Evolutionary conservation across 1,139 yeast genomes (phyloP), one percentile per base, ranked within the genome.

Genomic region (Suhomyces maxii): DNA sequence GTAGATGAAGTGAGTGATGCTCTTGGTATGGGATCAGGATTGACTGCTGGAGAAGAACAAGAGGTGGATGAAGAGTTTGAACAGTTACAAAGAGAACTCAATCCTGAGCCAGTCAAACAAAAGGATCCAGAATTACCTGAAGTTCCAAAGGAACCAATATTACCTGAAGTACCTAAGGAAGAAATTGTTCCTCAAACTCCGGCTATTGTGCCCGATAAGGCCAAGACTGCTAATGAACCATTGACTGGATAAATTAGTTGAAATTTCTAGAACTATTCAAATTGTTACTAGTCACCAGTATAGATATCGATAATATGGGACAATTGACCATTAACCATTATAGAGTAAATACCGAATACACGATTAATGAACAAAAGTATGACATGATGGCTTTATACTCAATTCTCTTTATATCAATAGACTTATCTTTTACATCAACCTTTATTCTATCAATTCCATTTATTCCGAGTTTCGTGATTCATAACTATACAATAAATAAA

Each of bases 31-130:
- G 67, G 64, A 3, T 54, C 61, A 32, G 67, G 70, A 14, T 67
- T 85, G 56, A 76, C 83, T 18, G 72, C 76, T 47, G 62, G 76
- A 11, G 86, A 84, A 47, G 90, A 86, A 58, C 66, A 65, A 25
- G 91, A 84, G 53, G 86, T 86, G 9, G 89, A 84, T 52, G 82
- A 76, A 42, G 91, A 86, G 53, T 68, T 84, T 44, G 79, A 69
- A 44, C 67, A 65, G 12, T 53, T 84, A 56, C 82, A 82, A 52
- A 53, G 59, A 34, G 84, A 80, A 53, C 57, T 69, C 44, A 36
- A 25, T 23, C 64, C 76, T 54, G 44, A 46, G 50, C 39, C 49
- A 51, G 49, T 55, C 53, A 23, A 59, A 55, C 59, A 34, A 12
- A 55, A 45, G 39, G 43, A 36, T 2, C 32, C 11, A 4, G 18